phyloP scores from a whole-genome alignment of 331 rosid species.

The Quercus phellos region DNA sequence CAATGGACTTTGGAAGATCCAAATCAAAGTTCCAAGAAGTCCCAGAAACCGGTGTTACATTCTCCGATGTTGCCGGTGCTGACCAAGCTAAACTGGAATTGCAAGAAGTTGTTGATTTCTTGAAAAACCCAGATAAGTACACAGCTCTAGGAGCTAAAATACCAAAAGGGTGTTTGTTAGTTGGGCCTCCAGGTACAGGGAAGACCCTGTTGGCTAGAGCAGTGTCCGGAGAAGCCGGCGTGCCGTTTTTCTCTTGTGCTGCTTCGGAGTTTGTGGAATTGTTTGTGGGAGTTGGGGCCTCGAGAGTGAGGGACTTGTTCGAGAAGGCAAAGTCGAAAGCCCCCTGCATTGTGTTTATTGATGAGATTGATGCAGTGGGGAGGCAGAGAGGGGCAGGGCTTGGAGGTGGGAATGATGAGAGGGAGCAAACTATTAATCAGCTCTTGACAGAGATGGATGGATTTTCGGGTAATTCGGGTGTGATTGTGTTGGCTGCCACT shows the following conservation, averaged over 20 bases:
- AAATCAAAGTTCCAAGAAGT: slow-evolving; percentile 94
- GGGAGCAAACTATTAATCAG: slow-evolving; percentile 98
- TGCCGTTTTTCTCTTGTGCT: slow-evolving; percentile 94
- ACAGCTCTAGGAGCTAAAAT: slow-evolving; percentile 96
- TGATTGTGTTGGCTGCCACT: slow-evolving; percentile 95
- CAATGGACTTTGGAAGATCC: slow-evolving; percentile 91
- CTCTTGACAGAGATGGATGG: slow-evolving; percentile 99
- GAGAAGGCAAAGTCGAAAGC: slow-evolving; percentile 98
- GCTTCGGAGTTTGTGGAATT: slow-evolving; percentile 94
- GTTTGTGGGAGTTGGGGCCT: slow-evolving; percentile 96
- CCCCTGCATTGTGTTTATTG: slow-evolving; percentile 96
- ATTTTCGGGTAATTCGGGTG: slow-evolving; percentile 93
- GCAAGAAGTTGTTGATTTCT: slow-evolving; percentile 92
- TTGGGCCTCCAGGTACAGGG: slow-evolving; percentile 96
- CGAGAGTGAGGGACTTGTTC: slow-evolving; percentile 91
- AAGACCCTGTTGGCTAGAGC: slow-evolving; percentile 93
- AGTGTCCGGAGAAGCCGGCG: slow-evolving; percentile 89
- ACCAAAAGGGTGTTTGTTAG: slow-evolving; percentile 93
- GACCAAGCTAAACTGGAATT: slow-evolving; percentile 91
- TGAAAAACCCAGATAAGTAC: slow-evolving; percentile 96
- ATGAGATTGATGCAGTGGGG: slow-evolving; percentile 96
- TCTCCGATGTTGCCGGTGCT: slow-evolving; percentile 92
- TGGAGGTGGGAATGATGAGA: slow-evolving; percentile 98
- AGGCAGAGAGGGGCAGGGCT: slow-evolving; percentile 99
- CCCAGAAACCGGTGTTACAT: slow-evolving; percentile 86